Base-by-base conservation (phyloP, 305 asterid species). In the Ajuga reptans region DNA sequence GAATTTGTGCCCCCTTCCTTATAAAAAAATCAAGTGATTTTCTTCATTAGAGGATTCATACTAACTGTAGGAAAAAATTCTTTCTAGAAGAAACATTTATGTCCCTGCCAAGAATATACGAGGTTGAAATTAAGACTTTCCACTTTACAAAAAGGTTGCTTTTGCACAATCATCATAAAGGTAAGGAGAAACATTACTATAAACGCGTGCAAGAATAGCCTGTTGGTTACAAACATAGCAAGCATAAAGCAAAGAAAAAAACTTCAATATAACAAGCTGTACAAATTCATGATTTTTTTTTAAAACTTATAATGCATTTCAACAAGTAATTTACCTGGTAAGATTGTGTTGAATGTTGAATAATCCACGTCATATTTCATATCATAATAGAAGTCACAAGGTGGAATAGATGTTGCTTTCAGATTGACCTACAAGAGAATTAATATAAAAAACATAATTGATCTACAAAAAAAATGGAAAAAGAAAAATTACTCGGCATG, bases 331-430 rank as follows among this genome's bases (percentile, higher is more conserved):
- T 54, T 75, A 83, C 87, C 84, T 55, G 78, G 24, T 47, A 46
- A 34, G 36, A 78, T 24, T 60, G 75, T 60, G 72, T 77, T 80
- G 77, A 83, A 83, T 66, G 87, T 80, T 49, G 87, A 75, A 77
- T 83, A 83, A 62, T 80, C 84, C 69, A 83, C 80, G 4, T 79
- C 76, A 66, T 80, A 83, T 66, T 78, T 70, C 87, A 80, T 83
- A 64, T 83, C 87, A 75, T 60, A 83, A 64, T 83, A 80, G 71
- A 75, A 83, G 76, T 83, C 87, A 66, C 81, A 80, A 49, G 82
- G 76, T 39, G 85, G 85, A 49, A 78, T 68, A 18, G 42, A 50
- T 42, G 73, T 75, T 61, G 50, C 77, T 73, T 75, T 80, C 54
- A 63, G 51, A 61, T 71, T 70, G 55, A 70, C 84, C 87, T 83